Conservation (phyloP, 768 basidiomycete genomes). For the Rhizopogon sp. region DNA sequence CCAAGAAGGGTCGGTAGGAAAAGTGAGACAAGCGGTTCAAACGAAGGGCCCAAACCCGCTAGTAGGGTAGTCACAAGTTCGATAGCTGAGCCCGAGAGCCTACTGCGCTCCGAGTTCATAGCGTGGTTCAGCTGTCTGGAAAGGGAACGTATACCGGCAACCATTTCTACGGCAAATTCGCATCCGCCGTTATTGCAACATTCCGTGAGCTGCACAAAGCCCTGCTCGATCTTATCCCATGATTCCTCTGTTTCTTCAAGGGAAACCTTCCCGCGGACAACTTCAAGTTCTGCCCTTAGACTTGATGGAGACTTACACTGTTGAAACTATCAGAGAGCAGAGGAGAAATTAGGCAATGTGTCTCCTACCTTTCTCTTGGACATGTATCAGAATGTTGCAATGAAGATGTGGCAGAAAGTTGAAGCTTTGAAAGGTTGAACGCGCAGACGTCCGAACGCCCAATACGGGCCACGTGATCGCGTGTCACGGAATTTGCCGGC, state of each 20-base stretch:
- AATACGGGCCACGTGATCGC: slow-evolving; percentile 19
- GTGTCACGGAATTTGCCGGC: slow-evolving; percentile 14
- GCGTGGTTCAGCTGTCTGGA: slow-evolving; percentile 52
- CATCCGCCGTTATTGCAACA: slow-evolving; percentile 50
- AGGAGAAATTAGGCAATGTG: rapidly evolving
- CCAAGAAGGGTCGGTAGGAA: slow-evolving; percentile 65
- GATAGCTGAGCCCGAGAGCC: slow-evolving; percentile 61
- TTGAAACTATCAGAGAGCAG: not conserved
- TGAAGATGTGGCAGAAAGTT: not conserved
- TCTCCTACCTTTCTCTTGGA: slow-evolving; percentile 23
- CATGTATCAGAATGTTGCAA: slow-evolving; percentile 12
- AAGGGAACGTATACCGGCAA: slow-evolving; percentile 44
- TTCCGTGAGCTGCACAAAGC: slow-evolving; percentile 39
- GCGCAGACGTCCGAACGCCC: not conserved
- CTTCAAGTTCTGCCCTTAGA: slow-evolving; percentile 37
- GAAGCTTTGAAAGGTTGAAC: not conserved
- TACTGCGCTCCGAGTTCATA: slow-evolving; percentile 69
- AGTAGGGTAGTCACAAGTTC: slow-evolving; percentile 57
- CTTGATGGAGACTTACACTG: slow-evolving; percentile 29
- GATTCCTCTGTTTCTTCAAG: slow-evolving; percentile 71
- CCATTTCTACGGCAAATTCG: slow-evolving; percentile 47
- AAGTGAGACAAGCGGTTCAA: slow-evolving; percentile 62
- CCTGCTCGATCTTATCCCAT: slow-evolving; percentile 65
- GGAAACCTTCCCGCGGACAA: slow-evolving; percentile 35
- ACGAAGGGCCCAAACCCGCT: slow-evolving; percentile 49